Evolutionary conservation across 352 stramenopile genomes (phyloP).

Genomic region (Phytophthora europaea): DNA sequence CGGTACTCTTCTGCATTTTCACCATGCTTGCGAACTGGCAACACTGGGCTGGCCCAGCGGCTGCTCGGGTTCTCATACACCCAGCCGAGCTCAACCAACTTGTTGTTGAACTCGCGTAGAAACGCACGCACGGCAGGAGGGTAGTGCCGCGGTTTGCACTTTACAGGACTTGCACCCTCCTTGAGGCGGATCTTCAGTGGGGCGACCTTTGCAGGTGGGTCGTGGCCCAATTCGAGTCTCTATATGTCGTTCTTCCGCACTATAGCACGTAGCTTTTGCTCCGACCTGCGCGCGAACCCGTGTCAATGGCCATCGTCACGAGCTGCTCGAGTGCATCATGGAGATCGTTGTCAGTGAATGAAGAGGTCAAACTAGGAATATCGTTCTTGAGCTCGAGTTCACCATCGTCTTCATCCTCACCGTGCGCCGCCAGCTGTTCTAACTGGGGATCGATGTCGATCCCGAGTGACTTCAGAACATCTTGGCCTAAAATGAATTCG

Average conservation of each 20-base stretch:
- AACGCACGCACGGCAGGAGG: slow-evolving; percentile 1
- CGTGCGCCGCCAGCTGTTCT: slow-evolving; percentile 1
- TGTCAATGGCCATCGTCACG: neutral
- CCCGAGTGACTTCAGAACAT: slow-evolving; percentile 3
- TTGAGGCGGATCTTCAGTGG: slow-evolving; percentile 13
- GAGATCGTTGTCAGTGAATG: neutral
- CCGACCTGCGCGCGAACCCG: neutral
- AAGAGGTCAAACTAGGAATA: neutral
- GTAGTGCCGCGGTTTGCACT: slow-evolving; percentile 10
- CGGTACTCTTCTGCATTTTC: neutral
- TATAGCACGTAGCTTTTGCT: neutral
- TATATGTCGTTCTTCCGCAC: slow-evolving; percentile 10
- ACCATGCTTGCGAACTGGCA: slow-evolving; percentile 1
- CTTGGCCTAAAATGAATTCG: slow-evolving; percentile 17
- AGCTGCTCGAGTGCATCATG: neutral
- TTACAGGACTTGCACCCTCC: neutral
- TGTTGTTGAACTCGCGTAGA: slow-evolving; percentile 3
- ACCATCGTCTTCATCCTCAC: neutral
- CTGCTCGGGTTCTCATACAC: slow-evolving; percentile 11
- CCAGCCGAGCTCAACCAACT: slow-evolving; percentile 13
- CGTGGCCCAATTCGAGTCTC: slow-evolving; percentile 4
- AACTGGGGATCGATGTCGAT: slow-evolving; percentile 14
- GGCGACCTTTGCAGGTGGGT: slow-evolving; percentile 8
- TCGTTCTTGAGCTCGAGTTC: slow-evolving; percentile 2
- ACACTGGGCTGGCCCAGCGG: slow-evolving; percentile 10